phyloP scores from a whole-genome alignment of 1,284 basidiomycete species.

The Malassezia brasiliensis region DNA sequence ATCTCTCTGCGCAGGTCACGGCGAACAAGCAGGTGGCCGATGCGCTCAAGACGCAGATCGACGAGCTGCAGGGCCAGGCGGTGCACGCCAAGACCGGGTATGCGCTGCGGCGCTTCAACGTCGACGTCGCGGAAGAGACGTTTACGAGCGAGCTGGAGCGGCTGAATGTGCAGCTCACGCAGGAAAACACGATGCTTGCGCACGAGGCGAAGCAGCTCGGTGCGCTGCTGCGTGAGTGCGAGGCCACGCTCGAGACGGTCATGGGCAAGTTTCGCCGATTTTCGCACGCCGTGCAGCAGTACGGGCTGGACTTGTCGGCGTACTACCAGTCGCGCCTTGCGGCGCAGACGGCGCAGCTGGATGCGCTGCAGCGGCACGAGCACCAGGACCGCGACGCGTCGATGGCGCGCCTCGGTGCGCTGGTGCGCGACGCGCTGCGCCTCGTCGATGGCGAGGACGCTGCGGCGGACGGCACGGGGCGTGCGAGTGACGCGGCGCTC shows the following conservation, averaged over 20 bases:
- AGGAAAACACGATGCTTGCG: slow-evolving; percentile 82
- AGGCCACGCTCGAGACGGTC: slow-evolving; percentile 84
- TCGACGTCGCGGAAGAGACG: slow-evolving; percentile 85
- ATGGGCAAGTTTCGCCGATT: slow-evolving; percentile 92
- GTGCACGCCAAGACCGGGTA: slow-evolving; percentile 67
- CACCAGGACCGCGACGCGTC: neutral
- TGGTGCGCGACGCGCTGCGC: slow-evolving; percentile 27
- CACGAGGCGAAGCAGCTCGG: slow-evolving; percentile 92
- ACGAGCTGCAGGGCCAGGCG: slow-evolving; percentile 55
- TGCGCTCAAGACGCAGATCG: slow-evolving; percentile 60
- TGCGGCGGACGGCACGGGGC: slow-evolving; percentile 17
- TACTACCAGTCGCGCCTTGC: slow-evolving; percentile 63
- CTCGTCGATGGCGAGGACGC: slow-evolving; percentile 33
- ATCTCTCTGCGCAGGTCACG: slow-evolving; percentile 58
- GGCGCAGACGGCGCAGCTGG: slow-evolving; percentile 5
- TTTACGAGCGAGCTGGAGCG: slow-evolving; percentile 89
- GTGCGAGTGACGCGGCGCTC: slow-evolving; percentile 14
- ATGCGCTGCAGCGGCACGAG: neutral
- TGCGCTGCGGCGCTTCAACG: slow-evolving; percentile 75
- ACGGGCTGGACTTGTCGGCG: slow-evolving; percentile 74
- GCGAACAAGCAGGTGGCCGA: slow-evolving; percentile 70
- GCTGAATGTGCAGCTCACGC: slow-evolving; percentile 74
- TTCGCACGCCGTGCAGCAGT: slow-evolving; percentile 81
- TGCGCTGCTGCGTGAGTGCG: slow-evolving; percentile 80
- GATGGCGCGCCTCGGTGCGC: slow-evolving; percentile 24